phyloP scores from a whole-genome alignment of 352 stramenopile species.

The Ophiocytium majus region DNA sequence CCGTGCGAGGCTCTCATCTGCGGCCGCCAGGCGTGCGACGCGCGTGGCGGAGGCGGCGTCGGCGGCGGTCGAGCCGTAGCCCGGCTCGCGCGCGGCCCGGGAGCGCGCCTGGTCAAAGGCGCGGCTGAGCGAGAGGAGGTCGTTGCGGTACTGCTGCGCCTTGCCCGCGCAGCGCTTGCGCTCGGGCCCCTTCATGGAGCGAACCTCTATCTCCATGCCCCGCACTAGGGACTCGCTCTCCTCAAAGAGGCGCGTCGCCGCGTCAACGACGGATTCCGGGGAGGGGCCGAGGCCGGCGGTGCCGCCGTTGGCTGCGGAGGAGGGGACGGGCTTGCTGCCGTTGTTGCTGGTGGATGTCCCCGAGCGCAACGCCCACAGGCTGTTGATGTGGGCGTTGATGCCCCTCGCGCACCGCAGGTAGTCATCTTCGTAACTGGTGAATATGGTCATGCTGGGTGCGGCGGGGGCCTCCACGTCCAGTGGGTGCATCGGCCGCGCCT shows the following conservation, averaged over 20 bases:
- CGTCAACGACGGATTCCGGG: background rate
- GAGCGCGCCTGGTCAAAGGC: background rate
- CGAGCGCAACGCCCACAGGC: background rate
- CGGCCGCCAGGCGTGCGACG: background rate
- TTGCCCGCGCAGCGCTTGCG: conserved; percentile 5
- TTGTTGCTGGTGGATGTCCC: background rate
- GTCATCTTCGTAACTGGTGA: conserved; percentile 22
- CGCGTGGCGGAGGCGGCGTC: background rate
- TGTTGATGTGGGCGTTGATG: conserved; percentile 26
- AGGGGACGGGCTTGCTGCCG: background rate
- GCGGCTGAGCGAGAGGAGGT: background rate
- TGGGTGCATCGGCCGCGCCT: conserved; percentile 16
- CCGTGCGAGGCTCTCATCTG: background rate
- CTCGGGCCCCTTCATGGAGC: background rate
- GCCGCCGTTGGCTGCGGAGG: background rate
- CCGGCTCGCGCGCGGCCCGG: background rate
- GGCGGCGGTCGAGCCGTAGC: background rate
- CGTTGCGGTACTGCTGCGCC: background rate
- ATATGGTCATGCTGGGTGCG: conserved; percentile 21
- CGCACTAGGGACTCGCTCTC: background rate
- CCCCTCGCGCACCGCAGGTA: conserved; percentile 16
- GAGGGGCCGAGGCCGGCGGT: background rate
- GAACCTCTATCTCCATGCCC: conserved; percentile 28
- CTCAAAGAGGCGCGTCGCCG: background rate
- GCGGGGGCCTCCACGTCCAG: conserved; percentile 3